Evolutionary conservation across 257 asterid genomes (phyloP).

Genomic region (Linaria vulgaris): DNA sequence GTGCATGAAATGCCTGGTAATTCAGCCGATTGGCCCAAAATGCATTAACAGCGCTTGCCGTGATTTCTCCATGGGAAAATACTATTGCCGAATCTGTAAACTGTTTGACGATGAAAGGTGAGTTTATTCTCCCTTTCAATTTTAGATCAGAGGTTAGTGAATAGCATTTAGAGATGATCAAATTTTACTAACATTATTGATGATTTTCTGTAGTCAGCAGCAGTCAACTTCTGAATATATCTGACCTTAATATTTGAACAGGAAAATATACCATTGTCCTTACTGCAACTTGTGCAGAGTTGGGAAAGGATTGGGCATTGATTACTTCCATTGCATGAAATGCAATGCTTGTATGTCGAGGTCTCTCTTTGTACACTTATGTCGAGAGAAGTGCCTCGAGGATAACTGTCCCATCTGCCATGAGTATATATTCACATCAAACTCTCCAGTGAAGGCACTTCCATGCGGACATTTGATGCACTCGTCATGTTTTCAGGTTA

Average conservation of each 20-base stretch:
- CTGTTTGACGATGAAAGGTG: constrained; percentile 80
- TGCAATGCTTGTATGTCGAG: constrained; percentile 91
- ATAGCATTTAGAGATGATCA: too few relatives aligned
- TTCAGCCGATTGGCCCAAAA: constrained; percentile 61
- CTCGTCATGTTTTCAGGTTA: constrained; percentile 84
- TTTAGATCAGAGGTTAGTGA: too few relatives aligned
- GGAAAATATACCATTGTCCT: constrained; percentile 91
- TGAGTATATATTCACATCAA: constrained; percentile 73
- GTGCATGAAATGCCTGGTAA: constrained; percentile 83
- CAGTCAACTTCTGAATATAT: constrained; percentile 18
- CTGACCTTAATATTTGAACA: constrained; percentile 46
- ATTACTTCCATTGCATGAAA: constrained; percentile 85
- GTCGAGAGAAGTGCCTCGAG: constrained; percentile 82
- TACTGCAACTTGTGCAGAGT: constrained; percentile 90
- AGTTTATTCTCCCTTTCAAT: constrained; percentile 27
- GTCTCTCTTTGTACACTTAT: constrained; percentile 61
- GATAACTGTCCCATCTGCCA: constrained; percentile 92
- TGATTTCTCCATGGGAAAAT: constrained; percentile 75
- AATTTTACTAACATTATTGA: too few relatives aligned
- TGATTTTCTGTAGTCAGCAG: background rate
- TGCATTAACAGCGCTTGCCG: constrained; percentile 55
- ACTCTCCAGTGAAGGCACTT: constrained; percentile 74
- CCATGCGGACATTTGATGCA: constrained; percentile 94
- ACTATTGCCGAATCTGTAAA: constrained; percentile 79
- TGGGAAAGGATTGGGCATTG: constrained; percentile 83